Evolutionary conservation across 78 protist genomes (phyloP).

Genomic region (Pigoraptor vietnamica): DNA sequence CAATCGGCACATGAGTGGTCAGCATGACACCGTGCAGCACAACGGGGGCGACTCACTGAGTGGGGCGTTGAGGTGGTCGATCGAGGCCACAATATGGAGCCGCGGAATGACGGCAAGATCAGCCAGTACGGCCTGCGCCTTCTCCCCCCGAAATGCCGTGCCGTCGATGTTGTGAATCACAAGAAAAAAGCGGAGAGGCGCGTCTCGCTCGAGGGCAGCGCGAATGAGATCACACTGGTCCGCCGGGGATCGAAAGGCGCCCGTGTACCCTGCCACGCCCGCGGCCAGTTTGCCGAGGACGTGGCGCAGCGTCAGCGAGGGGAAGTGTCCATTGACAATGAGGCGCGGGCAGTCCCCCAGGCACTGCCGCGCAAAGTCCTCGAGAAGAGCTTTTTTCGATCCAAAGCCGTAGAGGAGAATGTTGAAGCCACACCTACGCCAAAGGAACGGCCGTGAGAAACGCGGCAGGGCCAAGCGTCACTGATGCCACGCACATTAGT

Average conservation of each 20-base stretch:
- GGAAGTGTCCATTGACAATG: background rate
- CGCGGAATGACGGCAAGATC: conserved; percentile 12
- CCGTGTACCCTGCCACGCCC: background rate
- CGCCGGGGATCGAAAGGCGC: background rate
- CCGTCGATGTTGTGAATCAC: conserved; percentile 41
- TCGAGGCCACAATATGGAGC: conserved; percentile 23
- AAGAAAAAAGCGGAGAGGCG: background rate
- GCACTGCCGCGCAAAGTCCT: background rate
- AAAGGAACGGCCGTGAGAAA: too few relatives aligned
- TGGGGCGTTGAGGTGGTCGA: conserved; percentile 24
- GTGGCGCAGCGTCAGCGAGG: background rate
- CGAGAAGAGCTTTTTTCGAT: background rate
- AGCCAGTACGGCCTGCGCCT: conserved; percentile 16
- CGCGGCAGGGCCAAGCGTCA: too few relatives aligned
- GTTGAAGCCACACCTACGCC: background rate
- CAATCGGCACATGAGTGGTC: background rate
- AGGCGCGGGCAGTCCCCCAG: background rate
- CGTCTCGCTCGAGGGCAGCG: background rate
- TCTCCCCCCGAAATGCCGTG: background rate
- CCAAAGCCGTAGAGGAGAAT: background rate
- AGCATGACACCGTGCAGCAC: background rate
- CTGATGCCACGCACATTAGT: background rate
- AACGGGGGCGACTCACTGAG: background rate
- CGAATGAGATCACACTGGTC: background rate
- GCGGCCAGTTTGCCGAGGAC: background rate